These are phyloP conservation scores for Candida smagusa DNA, from an alignment of 1,139 yeast genomes.

Conservation along the genomic window DNA sequence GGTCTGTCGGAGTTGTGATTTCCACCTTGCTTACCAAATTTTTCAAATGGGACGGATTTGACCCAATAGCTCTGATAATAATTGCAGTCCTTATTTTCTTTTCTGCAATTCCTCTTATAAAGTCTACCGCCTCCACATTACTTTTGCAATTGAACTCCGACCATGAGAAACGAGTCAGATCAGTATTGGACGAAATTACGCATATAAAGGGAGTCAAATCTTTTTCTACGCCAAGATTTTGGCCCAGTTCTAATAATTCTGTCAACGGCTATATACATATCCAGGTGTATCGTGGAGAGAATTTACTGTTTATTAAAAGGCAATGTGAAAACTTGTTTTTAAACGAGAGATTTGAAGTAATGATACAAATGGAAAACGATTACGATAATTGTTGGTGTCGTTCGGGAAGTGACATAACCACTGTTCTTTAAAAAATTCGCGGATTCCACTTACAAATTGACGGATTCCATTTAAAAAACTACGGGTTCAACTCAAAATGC, in stretches of 20 bases:
- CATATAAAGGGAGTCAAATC: conserved; percentile 78
- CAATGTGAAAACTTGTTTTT: conserved; percentile 52
- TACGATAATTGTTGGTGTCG: conserved; percentile 62
- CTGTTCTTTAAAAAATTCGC: no score
- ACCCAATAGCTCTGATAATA: conserved; percentile 86
- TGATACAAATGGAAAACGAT: conserved; percentile 61
- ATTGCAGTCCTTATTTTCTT: conserved; percentile 77
- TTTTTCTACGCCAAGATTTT: conserved; percentile 84
- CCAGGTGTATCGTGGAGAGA: conserved; percentile 67
- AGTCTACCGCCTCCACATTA: conserved; percentile 74
- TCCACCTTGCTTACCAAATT: conserved; percentile 70
- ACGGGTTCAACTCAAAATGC: no score
- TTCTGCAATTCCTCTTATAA: conserved; percentile 80
- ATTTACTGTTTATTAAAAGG: conserved; percentile 55
- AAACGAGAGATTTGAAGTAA: conserved; percentile 38
- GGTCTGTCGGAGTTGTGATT: conserved; percentile 92
- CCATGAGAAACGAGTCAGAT: conserved; percentile 58
- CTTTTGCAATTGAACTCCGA: conserved; percentile 56
- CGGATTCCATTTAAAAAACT: no score
- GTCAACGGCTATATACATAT: conserved; percentile 61
- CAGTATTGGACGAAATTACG: conserved; percentile 62
- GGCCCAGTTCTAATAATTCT: conserved; percentile 61
- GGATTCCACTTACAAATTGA: no score
- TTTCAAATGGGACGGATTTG: conserved; percentile 66
- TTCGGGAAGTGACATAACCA: not conserved